Base-by-base conservation (phyloP, 352 stramenopile genomes). In the Hyaloperonospora brassicae region DNA sequence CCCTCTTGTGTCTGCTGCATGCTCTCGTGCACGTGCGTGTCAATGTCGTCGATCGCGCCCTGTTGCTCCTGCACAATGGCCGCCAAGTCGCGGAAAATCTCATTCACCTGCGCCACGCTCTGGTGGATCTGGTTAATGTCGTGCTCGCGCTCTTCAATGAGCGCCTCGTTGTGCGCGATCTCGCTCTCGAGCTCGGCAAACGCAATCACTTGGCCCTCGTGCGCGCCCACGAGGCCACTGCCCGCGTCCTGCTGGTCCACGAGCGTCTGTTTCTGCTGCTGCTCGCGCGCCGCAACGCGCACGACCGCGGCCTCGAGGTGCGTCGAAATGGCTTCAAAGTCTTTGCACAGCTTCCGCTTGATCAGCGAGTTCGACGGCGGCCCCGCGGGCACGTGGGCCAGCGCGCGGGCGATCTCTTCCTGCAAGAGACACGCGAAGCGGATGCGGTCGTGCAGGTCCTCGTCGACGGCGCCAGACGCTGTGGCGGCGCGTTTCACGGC, bases 41-140 rank as follows among this genome's bases (percentile, higher is more conserved):
- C 83, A 50, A 94, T 91, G 21, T 89, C 76, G 61, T 95, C 84
- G 52, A 95, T 90, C 30, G 73, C 71, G 14, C 68, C 72, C 61
- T 95, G 86, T 60, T 95, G 84, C 47, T 93, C 78, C 31, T 85
- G 67, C 38, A 95, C 86, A 50, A 95, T 90, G 10, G 73, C 74
- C 11, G 86, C 86, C 50, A 95, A 55, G 53, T 95, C 86, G 6
- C 84, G 66, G 65, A 93, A 95, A 62, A 95, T 95, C 67, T 95
- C 86, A 59, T 95, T 84, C 25, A 95, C 86, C 55, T 95, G 83
- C 36, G 82, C 84, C n/a, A 95, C 80, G 51, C 83, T 94, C 59
- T 89, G 66, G 63, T 95, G 84, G 64, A 95, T 95, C 51, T 88
- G 82, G 38, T 75, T 70, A 38, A 95, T 89, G 48, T 94, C 86